Evolutionary conservation across 768 basidiomycete species (phyloP).

Genomic region (Pholiota conissans): DNA sequence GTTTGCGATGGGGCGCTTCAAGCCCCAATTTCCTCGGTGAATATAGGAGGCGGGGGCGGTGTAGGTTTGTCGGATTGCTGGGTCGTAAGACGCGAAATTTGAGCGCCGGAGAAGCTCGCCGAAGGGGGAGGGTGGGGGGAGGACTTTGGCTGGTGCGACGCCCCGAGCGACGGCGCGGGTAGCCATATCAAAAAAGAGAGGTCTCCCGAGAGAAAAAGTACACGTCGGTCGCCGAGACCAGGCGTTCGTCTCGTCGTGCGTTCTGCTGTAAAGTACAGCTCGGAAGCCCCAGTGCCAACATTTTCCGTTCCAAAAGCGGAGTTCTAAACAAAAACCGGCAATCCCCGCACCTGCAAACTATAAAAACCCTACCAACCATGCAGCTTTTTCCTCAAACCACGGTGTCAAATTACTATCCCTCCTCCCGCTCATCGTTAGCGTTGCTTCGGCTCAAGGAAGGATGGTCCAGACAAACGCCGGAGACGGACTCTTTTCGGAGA

Average conservation of each 20-base stretch:
- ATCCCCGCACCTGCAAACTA: conserved; percentile 19
- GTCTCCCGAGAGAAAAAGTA: not conserved
- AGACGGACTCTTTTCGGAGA: conserved; percentile 50
- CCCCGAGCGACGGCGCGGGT: conserved; percentile 14
- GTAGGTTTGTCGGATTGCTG: conserved; percentile 76
- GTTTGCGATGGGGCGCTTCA: conserved; percentile 79
- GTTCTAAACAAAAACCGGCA: conserved; percentile 18
- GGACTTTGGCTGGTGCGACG: conserved; percentile 17
- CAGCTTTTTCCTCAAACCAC: conserved; percentile 31
- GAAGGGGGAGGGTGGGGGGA: conserved; percentile 64
- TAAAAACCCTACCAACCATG: conserved; percentile 30
- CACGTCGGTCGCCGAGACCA: conserved; percentile 2
- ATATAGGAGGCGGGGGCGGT: conserved; percentile 67
- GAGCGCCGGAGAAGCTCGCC: conserved; percentile 77
- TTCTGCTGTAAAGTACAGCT: too few species aligned
- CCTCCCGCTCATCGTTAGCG: conserved; percentile 44
- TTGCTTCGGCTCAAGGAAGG: conserved; percentile 49
- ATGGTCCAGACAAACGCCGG: conserved; percentile 91
- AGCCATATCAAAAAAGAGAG: conserved; percentile 21
- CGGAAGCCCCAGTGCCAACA: too few species aligned
- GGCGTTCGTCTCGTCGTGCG: conserved; percentile 1
- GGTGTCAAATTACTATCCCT: conserved; percentile 87
- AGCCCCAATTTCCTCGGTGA: conserved; percentile 79
- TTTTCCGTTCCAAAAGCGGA: conserved; percentile 15
- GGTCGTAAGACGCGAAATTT: conserved; percentile 80